Conservation (phyloP, 1,284 basidiomycete species). For the Baeospora myosura region DNA sequence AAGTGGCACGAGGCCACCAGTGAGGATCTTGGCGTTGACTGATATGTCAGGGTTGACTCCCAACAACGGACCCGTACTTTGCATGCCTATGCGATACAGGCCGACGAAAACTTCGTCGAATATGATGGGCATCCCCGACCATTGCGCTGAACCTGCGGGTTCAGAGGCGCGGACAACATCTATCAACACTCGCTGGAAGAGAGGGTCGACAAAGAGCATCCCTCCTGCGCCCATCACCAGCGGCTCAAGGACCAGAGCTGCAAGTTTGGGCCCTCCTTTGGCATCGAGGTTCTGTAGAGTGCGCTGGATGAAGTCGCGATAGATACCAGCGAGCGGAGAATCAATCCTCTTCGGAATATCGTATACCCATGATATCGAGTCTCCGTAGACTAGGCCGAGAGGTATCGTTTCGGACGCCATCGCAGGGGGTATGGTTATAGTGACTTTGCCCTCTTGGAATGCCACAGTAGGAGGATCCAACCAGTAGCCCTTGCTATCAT, state of each 20-base stretch:
- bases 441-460: constrained; percentile 55
- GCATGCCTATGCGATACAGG: constrained; percentile 77
- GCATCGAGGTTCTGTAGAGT: constrained; percentile 47
- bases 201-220: constrained; percentile 96
- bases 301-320: constrained; percentile 54
- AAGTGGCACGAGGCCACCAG: constrained; percentile 88
- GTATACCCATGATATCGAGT: constrained; percentile 64
- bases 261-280: constrained; percentile 37
- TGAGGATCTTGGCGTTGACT: constrained; percentile 90
- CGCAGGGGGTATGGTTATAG: constrained; percentile 53
- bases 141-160: constrained; percentile 25
- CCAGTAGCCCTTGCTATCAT: constrained; percentile 89
- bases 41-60: constrained; percentile 79
- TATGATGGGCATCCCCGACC: constrained; percentile 82
- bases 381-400: constrained; percentile 22
- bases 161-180: constrained; percentile 64
- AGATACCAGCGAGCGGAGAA: constrained; percentile 57
- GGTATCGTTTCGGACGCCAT: constrained; percentile 22
- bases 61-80: constrained; percentile 59
- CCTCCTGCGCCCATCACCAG: constrained; percentile 93
- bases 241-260: constrained; percentile 85
- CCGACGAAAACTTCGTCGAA: constrained; percentile 98
- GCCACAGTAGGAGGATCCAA: constrained; percentile 81
- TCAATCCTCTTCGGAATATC: constrained; percentile 59
- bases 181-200: constrained; percentile 87